phyloP scores from a whole-genome alignment of 2,329 filamentous ascomycete genomes.

The Diplocarpon mali region DNA sequence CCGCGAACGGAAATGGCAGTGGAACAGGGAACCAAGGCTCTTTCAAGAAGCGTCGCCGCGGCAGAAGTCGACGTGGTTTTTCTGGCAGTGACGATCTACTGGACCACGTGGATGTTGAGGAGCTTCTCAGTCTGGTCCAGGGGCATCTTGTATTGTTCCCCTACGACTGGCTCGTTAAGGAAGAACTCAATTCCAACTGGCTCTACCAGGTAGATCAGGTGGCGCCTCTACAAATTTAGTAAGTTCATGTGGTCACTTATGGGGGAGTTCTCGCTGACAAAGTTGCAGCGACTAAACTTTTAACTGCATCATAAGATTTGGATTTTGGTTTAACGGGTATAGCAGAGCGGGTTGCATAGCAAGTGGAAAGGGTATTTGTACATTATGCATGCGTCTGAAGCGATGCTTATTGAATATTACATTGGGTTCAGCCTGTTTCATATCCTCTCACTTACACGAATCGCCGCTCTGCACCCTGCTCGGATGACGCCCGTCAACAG shows the following conservation, averaged over 20 bases:
- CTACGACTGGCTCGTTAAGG: slow-evolving; percentile 87
- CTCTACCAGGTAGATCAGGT: slow-evolving; percentile 93
- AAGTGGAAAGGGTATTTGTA: slow-evolving; percentile 5
- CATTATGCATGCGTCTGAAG: slow-evolving; percentile 15
- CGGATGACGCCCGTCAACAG: slow-evolving; percentile 78
- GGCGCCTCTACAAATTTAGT: slow-evolving; percentile 95
- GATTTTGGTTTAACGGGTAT: slow-evolving; percentile 13
- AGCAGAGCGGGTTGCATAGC: slow-evolving; percentile 8
- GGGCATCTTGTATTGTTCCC: slow-evolving; percentile 86
- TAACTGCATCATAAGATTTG: slow-evolving; percentile 7
- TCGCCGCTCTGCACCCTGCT: slow-evolving; percentile 82
- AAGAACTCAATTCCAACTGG: slow-evolving; percentile 93
- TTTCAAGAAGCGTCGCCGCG: slow-evolving; percentile 52
- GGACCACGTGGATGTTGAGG: slow-evolving; percentile 64
- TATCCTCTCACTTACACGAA: slow-evolving; percentile 76
- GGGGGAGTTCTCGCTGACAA: slow-evolving; percentile 5
- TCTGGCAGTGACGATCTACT: slow-evolving; percentile 65
- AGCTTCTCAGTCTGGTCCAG: slow-evolving; percentile 70
- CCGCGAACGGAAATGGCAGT: slow-evolving; percentile 3
- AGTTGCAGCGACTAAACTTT: slow-evolving; percentile 15
- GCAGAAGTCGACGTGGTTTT: slow-evolving; percentile 53
- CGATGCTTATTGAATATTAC: slow-evolving; percentile 8
- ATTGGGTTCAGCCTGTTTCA: slow-evolving; percentile 28
- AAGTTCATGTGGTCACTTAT: slow-evolving; percentile 32
- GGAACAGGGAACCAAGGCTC: slow-evolving; percentile 30